Percentiles rank a stretch among this genome's conserved stretches.
Conservation (phyloP, 1,284 basidiomycete genomes). For the Mrakiaceae sp. region DNA sequence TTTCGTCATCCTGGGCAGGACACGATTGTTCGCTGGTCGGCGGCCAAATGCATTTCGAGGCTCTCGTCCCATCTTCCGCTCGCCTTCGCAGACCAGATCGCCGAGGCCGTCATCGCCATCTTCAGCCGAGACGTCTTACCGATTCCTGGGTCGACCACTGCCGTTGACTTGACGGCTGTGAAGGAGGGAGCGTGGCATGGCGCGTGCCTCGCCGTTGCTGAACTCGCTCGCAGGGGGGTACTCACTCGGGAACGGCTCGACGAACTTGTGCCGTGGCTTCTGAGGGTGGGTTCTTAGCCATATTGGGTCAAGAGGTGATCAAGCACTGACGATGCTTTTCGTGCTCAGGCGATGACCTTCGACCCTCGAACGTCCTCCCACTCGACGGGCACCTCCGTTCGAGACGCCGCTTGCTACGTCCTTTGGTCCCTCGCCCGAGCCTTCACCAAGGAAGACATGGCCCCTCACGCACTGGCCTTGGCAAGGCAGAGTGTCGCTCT, state of each 20-base stretch:
- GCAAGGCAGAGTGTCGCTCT: constrained; percentile 64
- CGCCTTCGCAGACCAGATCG: constrained; percentile 64
- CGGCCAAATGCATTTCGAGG: constrained; percentile 84
- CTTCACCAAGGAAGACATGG: constrained; percentile 49
- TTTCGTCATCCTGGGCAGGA: constrained; percentile 46
- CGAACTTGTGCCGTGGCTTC: constrained; percentile 60
- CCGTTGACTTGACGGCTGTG: constrained; percentile 33
- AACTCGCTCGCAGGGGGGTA: constrained; percentile 73
- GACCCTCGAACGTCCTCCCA: constrained; percentile 85
- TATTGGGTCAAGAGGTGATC: background rate
- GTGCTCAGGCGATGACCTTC: constrained; percentile 67
- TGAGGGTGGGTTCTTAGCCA: constrained; percentile 46
- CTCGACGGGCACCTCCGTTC: constrained; percentile 84
- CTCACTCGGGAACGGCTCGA: constrained; percentile 48
- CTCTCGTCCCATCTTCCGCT: constrained; percentile 67
- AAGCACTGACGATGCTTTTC: background rate
- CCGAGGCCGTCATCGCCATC: constrained; percentile 65
- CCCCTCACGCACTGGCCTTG: constrained; percentile 51
- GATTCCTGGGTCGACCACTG: constrained; percentile 52
- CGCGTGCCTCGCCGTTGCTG: constrained; percentile 81
- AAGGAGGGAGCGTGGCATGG: constrained; percentile 88
- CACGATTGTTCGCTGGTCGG: constrained; percentile 87
- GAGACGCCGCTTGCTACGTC: constrained; percentile 89
- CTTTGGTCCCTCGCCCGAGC: constrained; percentile 87
- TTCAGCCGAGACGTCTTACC: constrained; percentile 46